Evolutionary conservation across 2,329 filamentous ascomycete species (phyloP).

Genomic region (Sphaerulina vaccinii): DNA sequence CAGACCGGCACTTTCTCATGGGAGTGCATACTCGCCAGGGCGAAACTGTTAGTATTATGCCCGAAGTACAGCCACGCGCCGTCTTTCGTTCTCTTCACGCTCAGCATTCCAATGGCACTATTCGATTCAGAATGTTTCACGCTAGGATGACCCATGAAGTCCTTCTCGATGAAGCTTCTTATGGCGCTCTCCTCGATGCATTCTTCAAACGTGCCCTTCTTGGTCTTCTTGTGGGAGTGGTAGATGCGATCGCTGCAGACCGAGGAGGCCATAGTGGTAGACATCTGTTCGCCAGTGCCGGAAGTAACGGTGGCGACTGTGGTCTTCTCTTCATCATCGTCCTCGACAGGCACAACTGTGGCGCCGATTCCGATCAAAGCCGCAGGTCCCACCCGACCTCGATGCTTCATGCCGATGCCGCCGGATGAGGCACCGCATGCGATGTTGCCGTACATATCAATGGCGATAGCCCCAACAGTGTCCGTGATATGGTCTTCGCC

Average conservation of each 20-base stretch:
- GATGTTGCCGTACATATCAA: conserved; percentile 82
- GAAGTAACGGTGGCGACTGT: conserved; percentile 84
- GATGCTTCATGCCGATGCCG: conserved; percentile 97
- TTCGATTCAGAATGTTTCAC: conserved; percentile 75
- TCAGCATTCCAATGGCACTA: conserved; percentile 88
- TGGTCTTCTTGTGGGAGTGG: conserved; percentile 61
- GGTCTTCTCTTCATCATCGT: conserved; percentile 65
- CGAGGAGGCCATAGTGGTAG: conserved; percentile 86
- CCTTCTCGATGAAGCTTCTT: conserved; percentile 73
- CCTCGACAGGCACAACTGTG: conserved; percentile 76
- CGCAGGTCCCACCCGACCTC: conserved; percentile 85
- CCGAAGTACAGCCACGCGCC: conserved; percentile 88
- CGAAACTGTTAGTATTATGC: conserved; percentile 88
- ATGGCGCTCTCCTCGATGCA: conserved; percentile 65
- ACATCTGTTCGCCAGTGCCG: conserved; percentile 97
- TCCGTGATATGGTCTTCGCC: conserved; percentile 71
- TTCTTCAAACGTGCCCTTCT: conserved; percentile 56
- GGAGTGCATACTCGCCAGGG: conserved; percentile 83
- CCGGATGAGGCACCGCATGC: conserved; percentile 95
- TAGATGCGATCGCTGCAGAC: conserved; percentile 81
- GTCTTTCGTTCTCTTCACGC: conserved; percentile 75
- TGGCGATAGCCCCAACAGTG: conserved; percentile 92
- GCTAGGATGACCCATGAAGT: conserved; percentile 90
- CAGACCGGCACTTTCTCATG: conserved; percentile 72
- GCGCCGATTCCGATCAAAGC: conserved; percentile 90